Conservation (phyloP, 768 basidiomycete species). For the Mycena albidolilacea region DNA sequence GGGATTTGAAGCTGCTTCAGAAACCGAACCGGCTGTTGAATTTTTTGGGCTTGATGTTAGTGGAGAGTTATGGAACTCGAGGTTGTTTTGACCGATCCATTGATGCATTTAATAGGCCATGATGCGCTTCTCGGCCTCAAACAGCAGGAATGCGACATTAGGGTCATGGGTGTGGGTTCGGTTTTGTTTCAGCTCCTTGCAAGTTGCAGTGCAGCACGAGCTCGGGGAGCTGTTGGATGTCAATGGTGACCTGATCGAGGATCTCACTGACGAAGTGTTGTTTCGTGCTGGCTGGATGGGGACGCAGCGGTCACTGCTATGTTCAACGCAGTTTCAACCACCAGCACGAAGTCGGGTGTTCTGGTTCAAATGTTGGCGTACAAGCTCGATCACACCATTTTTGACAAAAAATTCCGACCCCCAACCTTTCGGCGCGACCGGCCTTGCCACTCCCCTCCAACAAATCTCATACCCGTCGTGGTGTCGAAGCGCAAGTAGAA, state of each 20-base stretch:
- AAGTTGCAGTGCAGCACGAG: slow-evolving; percentile 7
- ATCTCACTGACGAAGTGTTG: background rate
- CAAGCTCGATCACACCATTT: too few species aligned
- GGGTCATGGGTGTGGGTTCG: slow-evolving; percentile 12
- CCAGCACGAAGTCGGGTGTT: background rate
- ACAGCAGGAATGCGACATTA: background rate
- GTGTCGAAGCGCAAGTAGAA: too few species aligned
- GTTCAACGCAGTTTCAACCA: background rate
- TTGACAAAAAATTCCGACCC: too few species aligned
- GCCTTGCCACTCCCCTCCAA: too few species aligned
- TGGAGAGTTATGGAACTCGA: too few species aligned
- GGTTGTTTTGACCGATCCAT: background rate
- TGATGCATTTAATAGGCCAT: background rate
- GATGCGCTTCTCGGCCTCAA: background rate
- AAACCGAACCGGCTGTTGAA: too few species aligned
- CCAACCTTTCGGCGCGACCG: too few species aligned
- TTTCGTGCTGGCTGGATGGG: background rate
- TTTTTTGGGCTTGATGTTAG: too few species aligned
- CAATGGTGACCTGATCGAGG: slow-evolving; percentile 15
- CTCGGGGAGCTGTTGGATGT: slow-evolving; percentile 13
- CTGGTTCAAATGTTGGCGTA: background rate
- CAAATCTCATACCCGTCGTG: too few species aligned
- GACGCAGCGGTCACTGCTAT: background rate
- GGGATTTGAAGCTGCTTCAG: too few species aligned
- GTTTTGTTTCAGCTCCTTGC: background rate